These are phyloP conservation scores for Penicillium flavigenum DNA, from an alignment of 495 filamentous ascomycete species.

Conservation along the genomic window DNA sequence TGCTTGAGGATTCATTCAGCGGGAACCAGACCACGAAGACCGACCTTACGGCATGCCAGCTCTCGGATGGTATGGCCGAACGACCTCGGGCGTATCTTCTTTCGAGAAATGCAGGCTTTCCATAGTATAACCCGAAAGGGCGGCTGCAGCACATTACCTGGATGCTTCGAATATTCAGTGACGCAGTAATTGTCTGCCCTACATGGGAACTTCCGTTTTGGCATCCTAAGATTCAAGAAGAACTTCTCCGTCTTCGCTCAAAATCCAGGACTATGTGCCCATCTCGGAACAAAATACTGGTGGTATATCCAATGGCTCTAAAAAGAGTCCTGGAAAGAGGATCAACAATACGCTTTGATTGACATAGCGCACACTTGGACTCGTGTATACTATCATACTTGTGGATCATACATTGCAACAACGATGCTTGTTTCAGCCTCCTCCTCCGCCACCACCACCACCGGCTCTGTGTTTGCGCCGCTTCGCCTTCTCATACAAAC, in stretches of 20 bases:
- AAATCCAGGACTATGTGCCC: neutral
- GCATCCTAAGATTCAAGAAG: neutral
- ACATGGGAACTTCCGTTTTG: neutral
- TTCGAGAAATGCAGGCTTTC: neutral
- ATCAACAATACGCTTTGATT: neutral
- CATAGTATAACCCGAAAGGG: neutral
- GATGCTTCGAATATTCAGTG: neutral
- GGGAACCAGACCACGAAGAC: neutral
- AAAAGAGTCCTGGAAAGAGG: neutral
- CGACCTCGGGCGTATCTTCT: neutral
- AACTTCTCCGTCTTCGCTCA: neutral
- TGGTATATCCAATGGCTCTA: neutral
- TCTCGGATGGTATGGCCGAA: neutral
- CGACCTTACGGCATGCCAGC: neutral
- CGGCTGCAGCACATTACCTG: neutral
- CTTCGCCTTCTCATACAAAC: conserved; percentile 22
- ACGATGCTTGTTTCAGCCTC: conserved; percentile 9
- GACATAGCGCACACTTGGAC: neutral
- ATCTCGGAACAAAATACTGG: neutral
- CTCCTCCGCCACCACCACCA: conserved; percentile 13
- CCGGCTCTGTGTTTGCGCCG: conserved; percentile 14
- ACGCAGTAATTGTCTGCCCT: neutral
- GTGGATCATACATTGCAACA: neutral
- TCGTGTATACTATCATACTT: neutral
- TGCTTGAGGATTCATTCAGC: neutral